A percentile compares a stretch with the other conserved stretches of the same genome.
Evolutionary conservation across 2,329 filamentous ascomycete species (phyloP).

Genomic region (Alternaria arborescens): DNA sequence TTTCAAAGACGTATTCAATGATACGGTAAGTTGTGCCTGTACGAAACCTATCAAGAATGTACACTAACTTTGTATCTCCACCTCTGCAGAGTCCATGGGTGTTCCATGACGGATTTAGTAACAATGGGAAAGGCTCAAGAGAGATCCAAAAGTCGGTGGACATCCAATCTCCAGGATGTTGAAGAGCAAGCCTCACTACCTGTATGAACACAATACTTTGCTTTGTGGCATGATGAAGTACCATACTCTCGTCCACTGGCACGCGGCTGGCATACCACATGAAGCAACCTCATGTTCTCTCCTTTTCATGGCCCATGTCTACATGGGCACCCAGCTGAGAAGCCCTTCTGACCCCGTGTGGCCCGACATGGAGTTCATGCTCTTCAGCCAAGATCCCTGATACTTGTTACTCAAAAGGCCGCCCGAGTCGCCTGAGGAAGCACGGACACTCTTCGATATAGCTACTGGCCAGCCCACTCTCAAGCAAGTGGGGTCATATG

Average conservation of each 20-base stretch:
- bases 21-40: not conserved
- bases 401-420: constrained; percentile 7
- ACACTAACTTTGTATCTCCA: too few relatives aligned
- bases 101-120: not conserved
- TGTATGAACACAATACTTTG: not conserved
- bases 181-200: not conserved
- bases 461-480: constrained; percentile 2
- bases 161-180: not conserved
- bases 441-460: constrained; percentile 2
- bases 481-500: not conserved
- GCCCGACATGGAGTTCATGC: constrained; percentile 19
- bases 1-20: not conserved
- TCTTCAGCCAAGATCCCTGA: constrained; percentile 11
- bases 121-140: not conserved
- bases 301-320: not conserved
- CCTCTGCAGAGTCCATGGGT: not conserved
- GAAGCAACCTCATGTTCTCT: not conserved
- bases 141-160: not conserved
- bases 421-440: constrained; percentile 9
- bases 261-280: not conserved
- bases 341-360: constrained; percentile 1
- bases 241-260: not conserved
- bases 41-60: too few relatives aligned
- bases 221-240: constrained; percentile 1
- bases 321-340: constrained; percentile 1